A percentile compares a stretch with the other conserved stretches of the same genome.
Evolutionary conservation across 352 stramenopile genomes (phyloP).

Genomic region (Pythium pyrilobum): DNA sequence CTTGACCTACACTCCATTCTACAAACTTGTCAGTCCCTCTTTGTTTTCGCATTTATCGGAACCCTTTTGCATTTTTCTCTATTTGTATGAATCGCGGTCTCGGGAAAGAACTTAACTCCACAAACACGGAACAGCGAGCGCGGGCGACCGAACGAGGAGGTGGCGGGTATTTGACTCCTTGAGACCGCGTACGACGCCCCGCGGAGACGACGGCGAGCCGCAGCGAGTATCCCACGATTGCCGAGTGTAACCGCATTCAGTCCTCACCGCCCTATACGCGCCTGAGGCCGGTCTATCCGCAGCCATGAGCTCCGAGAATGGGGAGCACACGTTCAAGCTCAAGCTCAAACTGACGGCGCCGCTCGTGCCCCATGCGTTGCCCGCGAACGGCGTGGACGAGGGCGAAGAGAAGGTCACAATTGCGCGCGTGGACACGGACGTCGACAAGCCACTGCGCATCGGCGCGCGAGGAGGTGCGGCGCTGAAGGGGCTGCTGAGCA

Average conservation of each 20-base stretch:
- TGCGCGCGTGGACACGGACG: conserved; percentile 18
- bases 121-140: background rate
- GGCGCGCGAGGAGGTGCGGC: conserved; percentile 64
- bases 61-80: background rate
- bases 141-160: background rate
- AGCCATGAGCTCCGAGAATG: conserved; percentile 28
- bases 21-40: too few species aligned
- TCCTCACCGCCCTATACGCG: too few species aligned
- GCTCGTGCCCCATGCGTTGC: conserved; percentile 6
- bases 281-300: too few species aligned
- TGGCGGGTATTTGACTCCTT: too few species aligned
- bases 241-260: too few species aligned
- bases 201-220: background rate
- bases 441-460: conserved; percentile 49
- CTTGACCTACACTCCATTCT: too few species aligned
- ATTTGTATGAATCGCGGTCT: background rate
- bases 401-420: conserved; percentile 6
- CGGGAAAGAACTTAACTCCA: conserved; percentile 5
- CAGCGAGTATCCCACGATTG: too few species aligned
- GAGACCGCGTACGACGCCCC: too few species aligned
- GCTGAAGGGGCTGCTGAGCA: conserved; percentile 80
- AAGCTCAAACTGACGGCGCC: conserved; percentile 55
- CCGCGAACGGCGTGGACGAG: conserved; percentile 13
- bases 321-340: conserved; percentile 31
- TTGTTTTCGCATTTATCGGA: background rate